phyloP scores from a whole-genome alignment of 176 grass and related monocot genomes.

The Phragmites australis region DNA sequence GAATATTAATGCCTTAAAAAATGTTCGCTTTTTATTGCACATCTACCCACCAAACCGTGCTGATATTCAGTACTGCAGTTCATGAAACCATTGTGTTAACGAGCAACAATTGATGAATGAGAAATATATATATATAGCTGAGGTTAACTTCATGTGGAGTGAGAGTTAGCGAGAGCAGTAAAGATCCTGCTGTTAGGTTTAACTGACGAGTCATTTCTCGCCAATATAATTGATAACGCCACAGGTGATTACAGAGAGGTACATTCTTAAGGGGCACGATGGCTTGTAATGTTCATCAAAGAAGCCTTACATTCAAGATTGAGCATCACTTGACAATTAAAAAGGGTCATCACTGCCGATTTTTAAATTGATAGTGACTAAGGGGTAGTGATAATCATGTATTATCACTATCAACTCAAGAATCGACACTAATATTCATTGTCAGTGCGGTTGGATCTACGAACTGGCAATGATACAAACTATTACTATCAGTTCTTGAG shows the following conservation, averaged over 20 bases:
- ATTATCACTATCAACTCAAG: no score
- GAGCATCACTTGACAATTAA: slow-evolving; percentile 4
- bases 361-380: no score
- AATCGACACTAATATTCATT: no score
- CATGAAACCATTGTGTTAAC: not conserved
- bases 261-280: not conserved
- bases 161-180: not conserved
- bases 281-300: not conserved
- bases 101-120: not conserved
- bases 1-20: not conserved
- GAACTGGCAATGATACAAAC: no score
- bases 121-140: no score
- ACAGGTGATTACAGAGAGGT: not conserved
- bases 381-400: no score
- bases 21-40: not conserved
- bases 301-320: not conserved
- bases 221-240: not conserved
- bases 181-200: not conserved
- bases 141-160: not conserved
- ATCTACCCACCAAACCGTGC: not conserved
- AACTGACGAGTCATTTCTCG: not conserved
- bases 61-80: not conserved
- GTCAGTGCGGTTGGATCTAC: no score
- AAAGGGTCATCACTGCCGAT: no score
- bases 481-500: no score